Evolutionary conservation across 495 filamentous ascomycete species (phyloP).

Genomic region (Trichoderma orchidacearum): DNA sequence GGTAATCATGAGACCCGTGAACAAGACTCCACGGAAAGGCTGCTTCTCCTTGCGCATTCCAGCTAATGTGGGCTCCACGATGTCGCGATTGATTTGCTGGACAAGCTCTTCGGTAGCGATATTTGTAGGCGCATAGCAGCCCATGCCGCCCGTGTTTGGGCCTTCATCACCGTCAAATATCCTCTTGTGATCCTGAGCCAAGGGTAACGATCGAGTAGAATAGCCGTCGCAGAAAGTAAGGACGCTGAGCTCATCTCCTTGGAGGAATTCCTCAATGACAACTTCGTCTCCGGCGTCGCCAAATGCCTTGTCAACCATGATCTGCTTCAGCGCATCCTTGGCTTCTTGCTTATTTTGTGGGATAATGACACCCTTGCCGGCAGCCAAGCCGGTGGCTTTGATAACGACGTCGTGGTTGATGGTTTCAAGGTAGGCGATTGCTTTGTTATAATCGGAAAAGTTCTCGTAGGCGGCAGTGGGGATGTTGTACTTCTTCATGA

Average conservation of each 20-base stretch:
- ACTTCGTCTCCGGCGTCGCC: conserved; percentile 81
- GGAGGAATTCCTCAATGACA: conserved; percentile 89
- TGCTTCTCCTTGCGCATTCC: conserved; percentile 71
- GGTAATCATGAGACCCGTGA: conserved; percentile 95
- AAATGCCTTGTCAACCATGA: conserved; percentile 84
- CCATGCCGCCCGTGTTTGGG: conserved; percentile 96
- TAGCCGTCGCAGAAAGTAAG: conserved; percentile 85
- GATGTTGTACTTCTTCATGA: conserved; percentile 84
- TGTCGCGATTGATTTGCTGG: conserved; percentile 63
- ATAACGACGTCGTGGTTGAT: conserved; percentile 71
- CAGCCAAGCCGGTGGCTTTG: conserved; percentile 78
- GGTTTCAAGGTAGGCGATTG: conserved; percentile 59
- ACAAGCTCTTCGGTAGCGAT: conserved; percentile 65
- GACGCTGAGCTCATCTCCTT: conserved; percentile 85
- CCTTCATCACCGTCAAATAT: conserved; percentile 84
- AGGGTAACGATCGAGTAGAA: conserved; percentile 69
- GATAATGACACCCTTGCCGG: conserved; percentile 86
- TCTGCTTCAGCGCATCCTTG: conserved; percentile 64
- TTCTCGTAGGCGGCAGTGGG: conserved; percentile 85
- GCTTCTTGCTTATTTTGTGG: conserved; percentile 71
- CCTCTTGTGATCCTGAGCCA: conserved; percentile 94
- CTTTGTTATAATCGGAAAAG: conserved; percentile 70
- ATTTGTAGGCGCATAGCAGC: conserved; percentile 84
- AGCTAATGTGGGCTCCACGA: conserved; percentile 80
- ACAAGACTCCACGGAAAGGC: conserved; percentile 77